Evolutionary conservation across 306 rosid species (phyloP).

Genomic region (Comarum palustre): DNA sequence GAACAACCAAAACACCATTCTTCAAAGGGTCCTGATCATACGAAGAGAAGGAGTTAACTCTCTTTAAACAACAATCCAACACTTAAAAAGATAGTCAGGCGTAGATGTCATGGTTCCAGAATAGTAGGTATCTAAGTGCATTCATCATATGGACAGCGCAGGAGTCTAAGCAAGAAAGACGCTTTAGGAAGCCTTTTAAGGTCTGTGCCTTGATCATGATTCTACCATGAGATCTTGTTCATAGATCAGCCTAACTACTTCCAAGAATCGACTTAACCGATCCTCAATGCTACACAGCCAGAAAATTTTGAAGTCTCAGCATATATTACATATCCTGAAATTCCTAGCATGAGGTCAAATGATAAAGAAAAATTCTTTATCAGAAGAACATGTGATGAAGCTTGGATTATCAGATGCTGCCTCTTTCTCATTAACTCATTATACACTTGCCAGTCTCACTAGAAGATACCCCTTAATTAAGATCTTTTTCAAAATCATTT

Average conservation of each 20-base stretch:
- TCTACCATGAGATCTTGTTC: not conserved
- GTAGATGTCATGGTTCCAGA: not conserved
- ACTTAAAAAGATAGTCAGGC: not conserved
- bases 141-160: not conserved
- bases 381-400: not conserved
- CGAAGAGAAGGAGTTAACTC: conserved; percentile 22
- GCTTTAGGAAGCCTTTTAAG: not conserved
- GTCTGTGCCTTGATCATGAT: not conserved
- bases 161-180: not conserved
- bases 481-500: not conserved
- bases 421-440: not conserved
- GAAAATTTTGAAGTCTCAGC: not conserved
- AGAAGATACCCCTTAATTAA: not conserved
- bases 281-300: not conserved
- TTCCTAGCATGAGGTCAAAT: not conserved
- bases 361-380: not conserved
- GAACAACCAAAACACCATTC: conserved; percentile 76
- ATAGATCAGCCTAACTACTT: conserved; percentile 1
- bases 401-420: not conserved
- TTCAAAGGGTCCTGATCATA: conserved; percentile 72
- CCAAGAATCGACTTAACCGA: not conserved
- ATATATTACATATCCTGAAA: not conserved
- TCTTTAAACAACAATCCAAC: conserved; percentile 6
- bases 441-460: not conserved
- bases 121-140: not conserved